Evolutionary conservation across 306 rosid species (phyloP).

Genomic region (Vigna radiata): DNA sequence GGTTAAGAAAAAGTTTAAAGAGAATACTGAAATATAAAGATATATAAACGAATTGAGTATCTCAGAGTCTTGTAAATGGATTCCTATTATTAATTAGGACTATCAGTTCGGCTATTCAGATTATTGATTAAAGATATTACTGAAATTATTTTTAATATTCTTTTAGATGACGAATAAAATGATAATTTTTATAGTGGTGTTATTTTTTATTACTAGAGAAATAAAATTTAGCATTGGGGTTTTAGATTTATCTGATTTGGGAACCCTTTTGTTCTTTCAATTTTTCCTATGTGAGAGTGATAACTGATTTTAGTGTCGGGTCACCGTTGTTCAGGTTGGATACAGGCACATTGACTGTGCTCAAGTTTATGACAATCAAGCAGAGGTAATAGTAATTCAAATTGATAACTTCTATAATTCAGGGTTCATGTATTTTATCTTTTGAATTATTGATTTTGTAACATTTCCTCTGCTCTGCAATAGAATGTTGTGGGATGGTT

Average conservation of each 20-base stretch:
- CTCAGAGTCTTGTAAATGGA: too few species aligned
- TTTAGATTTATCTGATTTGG: background rate
- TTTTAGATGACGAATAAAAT: too few species aligned
- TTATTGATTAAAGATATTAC: too few species aligned
- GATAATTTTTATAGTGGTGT: background rate
- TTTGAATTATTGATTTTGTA: too few species aligned
- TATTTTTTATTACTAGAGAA: background rate
- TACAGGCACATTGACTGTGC: slow-evolving; percentile 79
- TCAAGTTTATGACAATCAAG: slow-evolving; percentile 58
- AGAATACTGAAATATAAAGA: too few species aligned
- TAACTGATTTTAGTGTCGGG: background rate
- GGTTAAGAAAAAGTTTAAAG: too few species aligned
- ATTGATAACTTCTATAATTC: background rate
- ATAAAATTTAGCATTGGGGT: background rate
- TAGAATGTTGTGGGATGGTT: background rate
- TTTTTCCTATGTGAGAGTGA: background rate
- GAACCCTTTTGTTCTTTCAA: background rate
- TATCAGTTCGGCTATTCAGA: too few species aligned
- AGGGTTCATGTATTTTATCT: background rate
- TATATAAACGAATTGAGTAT: too few species aligned
- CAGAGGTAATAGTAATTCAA: slow-evolving; percentile 53
- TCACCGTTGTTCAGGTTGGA: slow-evolving; percentile 50
- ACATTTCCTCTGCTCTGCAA: background rate
- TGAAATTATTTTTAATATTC: too few species aligned
- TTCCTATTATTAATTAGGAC: too few species aligned